A percentile compares a stretch with the other conserved stretches of the same genome.
These are phyloP conservation scores for Hyaloscypha hepaticicola DNA, from an alignment of 495 filamentous ascomycete genomes.

Conservation along the genomic window DNA sequence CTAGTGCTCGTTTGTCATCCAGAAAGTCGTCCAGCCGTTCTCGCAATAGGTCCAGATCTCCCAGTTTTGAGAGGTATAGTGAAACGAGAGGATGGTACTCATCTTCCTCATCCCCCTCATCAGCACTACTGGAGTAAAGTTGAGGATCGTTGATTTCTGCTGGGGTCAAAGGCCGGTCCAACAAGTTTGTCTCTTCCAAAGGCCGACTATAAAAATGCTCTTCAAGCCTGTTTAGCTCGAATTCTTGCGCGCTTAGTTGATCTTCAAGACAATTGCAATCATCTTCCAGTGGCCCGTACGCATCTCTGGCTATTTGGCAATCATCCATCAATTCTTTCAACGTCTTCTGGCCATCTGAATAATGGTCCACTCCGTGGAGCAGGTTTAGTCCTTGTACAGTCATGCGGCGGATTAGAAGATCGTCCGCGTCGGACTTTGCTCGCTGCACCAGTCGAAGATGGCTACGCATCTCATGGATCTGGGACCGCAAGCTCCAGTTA, in stretches of 20 bases:
- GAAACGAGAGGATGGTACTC: not conserved
- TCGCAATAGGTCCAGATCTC: slow-evolving; percentile 1
- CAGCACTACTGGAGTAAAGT: not conserved
- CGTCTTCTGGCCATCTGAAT: not conserved
- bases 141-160: not conserved
- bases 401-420: not conserved
- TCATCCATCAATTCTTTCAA: not conserved
- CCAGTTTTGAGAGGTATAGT: not conserved
- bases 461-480: slow-evolving; percentile 1
- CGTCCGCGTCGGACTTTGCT: not conserved
- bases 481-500: not conserved
- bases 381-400: not conserved
- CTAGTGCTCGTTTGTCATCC: not conserved
- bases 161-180: not conserved
- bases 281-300: slow-evolving; percentile 4
- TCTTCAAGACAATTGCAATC: slow-evolving; percentile 10
- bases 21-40: not conserved
- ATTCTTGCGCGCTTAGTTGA: not conserved
- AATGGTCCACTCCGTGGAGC: not conserved
- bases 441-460: not conserved
- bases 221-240: not conserved
- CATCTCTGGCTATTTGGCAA: not conserved
- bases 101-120: not conserved
- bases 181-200: not conserved
- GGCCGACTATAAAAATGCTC: not conserved